phyloP scores from a whole-genome alignment of 345 rosid species.

The Citrus trifoliata region DNA sequence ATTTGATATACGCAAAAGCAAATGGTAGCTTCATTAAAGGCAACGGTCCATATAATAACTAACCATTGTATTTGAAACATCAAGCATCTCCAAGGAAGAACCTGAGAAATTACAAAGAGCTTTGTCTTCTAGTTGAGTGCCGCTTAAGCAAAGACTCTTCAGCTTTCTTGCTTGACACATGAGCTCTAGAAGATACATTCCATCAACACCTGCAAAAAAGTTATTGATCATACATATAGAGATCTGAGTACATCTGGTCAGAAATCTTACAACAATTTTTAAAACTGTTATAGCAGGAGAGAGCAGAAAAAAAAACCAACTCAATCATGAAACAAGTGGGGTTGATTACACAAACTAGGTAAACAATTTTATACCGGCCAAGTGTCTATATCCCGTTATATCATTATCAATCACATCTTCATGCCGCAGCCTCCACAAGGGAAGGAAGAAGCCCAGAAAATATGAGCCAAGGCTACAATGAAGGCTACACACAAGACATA shows the following conservation, averaged over 20 bases:
- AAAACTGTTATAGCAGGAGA: not conserved
- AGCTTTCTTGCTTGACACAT: conserved; percentile 43
- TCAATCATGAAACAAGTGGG: not conserved
- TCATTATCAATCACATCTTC: not conserved
- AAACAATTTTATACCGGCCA: not conserved
- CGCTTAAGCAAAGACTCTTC: conserved; percentile 67
- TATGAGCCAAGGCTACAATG: not conserved
- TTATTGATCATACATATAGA: conserved; percentile 3
- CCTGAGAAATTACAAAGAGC: conserved; percentile 56
- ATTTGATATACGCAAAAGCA: not conserved
- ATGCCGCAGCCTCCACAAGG: not conserved
- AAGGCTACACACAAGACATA: not conserved
- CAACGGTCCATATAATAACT: conserved; percentile 20
- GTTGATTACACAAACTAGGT: not conserved
- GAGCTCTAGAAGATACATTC: conserved; percentile 42
- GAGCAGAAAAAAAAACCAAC: not conserved
- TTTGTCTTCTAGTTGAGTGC: conserved; percentile 50
- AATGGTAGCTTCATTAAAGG: not conserved
- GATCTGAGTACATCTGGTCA: not conserved
- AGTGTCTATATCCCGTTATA: not conserved
- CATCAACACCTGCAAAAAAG: conserved; percentile 49
- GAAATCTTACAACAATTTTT: not conserved
- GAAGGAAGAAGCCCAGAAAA: not conserved
- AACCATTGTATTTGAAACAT: conserved; percentile 72
- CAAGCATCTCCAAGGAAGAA: conserved; percentile 69